phyloP scores from a whole-genome alignment of 495 filamentous ascomycete species.

The Parathielavia hyrcaniae region DNA sequence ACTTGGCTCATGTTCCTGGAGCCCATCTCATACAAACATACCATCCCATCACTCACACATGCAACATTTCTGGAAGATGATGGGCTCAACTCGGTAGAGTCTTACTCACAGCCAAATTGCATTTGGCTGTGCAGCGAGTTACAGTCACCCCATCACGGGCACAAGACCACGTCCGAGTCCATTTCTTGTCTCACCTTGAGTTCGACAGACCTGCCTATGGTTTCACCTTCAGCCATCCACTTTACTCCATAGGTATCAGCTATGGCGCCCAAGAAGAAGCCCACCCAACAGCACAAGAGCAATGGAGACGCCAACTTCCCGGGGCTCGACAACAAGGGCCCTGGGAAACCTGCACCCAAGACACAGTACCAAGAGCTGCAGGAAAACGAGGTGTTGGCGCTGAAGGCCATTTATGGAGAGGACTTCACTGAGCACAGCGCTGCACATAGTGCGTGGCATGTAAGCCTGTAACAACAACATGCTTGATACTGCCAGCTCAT shows the following conservation, averaged over 20 bases:
- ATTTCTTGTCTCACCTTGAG: neutral
- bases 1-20: neutral
- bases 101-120: constrained; percentile 20
- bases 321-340: constrained; percentile 31
- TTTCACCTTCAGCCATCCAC: constrained; percentile 1
- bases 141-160: neutral
- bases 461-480: constrained; percentile 39
- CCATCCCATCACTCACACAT: neutral
- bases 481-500: neutral
- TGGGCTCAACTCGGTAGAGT: constrained; percentile 30
- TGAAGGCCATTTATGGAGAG: constrained; percentile 87
- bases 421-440: constrained; percentile 72
- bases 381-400: constrained; percentile 76
- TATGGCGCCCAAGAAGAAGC: constrained; percentile 47
- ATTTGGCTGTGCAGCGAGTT: constrained; percentile 25
- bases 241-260: constrained; percentile 5
- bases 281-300: constrained; percentile 33
- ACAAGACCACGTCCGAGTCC: constrained; percentile 10
- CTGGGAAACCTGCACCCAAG: constrained; percentile 30
- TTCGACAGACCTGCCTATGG: neutral
- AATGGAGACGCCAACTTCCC: constrained; percentile 36
- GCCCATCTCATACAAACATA: neutral
- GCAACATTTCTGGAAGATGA: constrained; percentile 5
- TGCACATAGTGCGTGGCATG: constrained; percentile 80
- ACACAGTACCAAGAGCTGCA: constrained; percentile 80